Evolutionary conservation across 2,329 filamentous ascomycete genomes (phyloP), one percentile per base, ranked within the genome.

Genomic region (Coniochaeta sp.): DNA sequence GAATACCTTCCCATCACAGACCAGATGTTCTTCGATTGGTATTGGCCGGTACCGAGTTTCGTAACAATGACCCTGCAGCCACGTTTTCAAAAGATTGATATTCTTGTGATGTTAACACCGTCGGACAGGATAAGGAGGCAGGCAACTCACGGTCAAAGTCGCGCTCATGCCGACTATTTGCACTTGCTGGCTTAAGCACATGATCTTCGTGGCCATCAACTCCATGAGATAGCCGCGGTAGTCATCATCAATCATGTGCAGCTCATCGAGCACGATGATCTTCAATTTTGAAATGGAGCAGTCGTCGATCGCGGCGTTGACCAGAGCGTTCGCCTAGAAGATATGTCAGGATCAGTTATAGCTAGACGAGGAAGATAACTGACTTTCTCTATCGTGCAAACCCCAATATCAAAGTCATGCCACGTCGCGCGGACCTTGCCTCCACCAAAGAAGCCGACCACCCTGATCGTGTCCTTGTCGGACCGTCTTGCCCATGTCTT

Each of bases 191-290:
- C 81, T 83, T 20, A 91, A 67, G 52, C 82, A 78, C n/a, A 89
- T 68, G 27, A 91, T 62, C 61, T 91, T 91, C 3, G 86, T 87
- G 5, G 84, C 82, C 67, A 89, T 81, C 6, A 91, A 71, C 62
- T 91, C 87, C 51, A 91, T 71, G 1, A 91, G 73, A 62, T 91
- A 91, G 4, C 87, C 87, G 12, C 87, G 81, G 57, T 85, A 79
- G 55, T 86, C 84, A 62, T 91, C 87, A 58, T 89, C 84, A 42
- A 91, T 75, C 86, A 91, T 90, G 63, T 91, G 87, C n/a, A 91
- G 70, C 63, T 91, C 87, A 60, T 91, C 87, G 30, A 91, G 71
- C 13, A 91, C 85, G 16, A 90, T 79, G 10, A 83, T 72, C 46
- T 78, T 80, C 40, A 91, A 69, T 18, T 82, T 75, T n/a, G 75